A percentile compares a stretch with the other conserved stretches of the same genome.
Conservation (phyloP, 768 basidiomycete species). For the Lactifluus rugatus region DNA sequence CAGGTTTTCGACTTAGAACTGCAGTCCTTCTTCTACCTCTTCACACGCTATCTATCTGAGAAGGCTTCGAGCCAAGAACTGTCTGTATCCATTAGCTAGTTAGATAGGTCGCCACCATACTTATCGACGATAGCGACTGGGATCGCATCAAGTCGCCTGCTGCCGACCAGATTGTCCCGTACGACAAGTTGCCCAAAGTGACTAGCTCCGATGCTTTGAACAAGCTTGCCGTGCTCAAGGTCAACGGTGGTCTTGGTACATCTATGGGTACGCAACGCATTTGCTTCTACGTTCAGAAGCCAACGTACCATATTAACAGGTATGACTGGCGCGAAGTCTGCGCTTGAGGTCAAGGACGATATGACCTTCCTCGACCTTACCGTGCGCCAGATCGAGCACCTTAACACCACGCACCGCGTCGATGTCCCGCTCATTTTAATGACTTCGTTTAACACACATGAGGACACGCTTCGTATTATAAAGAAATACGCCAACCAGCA, state of each 20-base stretch:
- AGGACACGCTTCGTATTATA: slow-evolving; percentile 92
- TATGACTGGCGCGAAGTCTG: slow-evolving; percentile 82
- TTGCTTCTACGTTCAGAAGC: background rate
- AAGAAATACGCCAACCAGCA: slow-evolving; percentile 96
- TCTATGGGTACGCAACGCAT: slow-evolving; percentile 57
- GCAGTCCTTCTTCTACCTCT: slow-evolving; percentile 88
- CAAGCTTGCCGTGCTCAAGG: slow-evolving; percentile 92
- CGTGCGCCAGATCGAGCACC: slow-evolving; percentile 91
- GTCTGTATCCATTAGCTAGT: slow-evolving; percentile 36
- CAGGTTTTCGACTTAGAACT: slow-evolving; percentile 82
- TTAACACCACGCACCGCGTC: slow-evolving; percentile 74
- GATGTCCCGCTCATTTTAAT: slow-evolving; percentile 97
- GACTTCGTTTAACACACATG: slow-evolving; percentile 98
- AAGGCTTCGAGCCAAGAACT: slow-evolving; percentile 79
- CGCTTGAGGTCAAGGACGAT: slow-evolving; percentile 93
- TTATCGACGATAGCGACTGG: slow-evolving; percentile 23
- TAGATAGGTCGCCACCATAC: background rate
- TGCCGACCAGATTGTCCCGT: slow-evolving; percentile 77
- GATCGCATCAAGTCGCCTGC: slow-evolving; percentile 69
- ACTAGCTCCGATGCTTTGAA: slow-evolving; percentile 59
- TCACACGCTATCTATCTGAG: slow-evolving; percentile 87
- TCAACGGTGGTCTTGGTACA: slow-evolving; percentile 89
- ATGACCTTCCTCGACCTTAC: slow-evolving; percentile 96
- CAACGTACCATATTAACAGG: slow-evolving; percentile 31
- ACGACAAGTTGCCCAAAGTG: slow-evolving; percentile 56